Evolutionary conservation across 148 eudicot genomes (phyloP).

Genomic region (Rhododendron simsii): DNA sequence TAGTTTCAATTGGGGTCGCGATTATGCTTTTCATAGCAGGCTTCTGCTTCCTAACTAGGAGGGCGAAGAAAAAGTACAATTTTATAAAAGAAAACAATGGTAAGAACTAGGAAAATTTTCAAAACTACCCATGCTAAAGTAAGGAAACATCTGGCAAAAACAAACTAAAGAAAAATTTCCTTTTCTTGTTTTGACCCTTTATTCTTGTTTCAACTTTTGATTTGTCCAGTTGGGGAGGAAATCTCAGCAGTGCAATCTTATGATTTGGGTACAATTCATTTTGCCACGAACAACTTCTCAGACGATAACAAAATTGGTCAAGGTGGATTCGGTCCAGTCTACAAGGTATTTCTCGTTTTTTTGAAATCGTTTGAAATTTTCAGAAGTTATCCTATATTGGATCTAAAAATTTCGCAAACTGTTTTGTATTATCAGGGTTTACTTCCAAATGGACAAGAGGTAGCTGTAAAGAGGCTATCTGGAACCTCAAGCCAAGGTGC

Average conservation of each 20-base stretch:
- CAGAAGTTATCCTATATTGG: too few species aligned
- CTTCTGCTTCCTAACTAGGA: too few species aligned
- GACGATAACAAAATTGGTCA: constrained; percentile 5
- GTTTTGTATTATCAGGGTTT: too few species aligned
- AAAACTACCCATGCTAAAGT: neutral
- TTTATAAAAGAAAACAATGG: neutral
- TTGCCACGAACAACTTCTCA: neutral
- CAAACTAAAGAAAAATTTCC: too few species aligned
- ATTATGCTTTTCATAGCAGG: too few species aligned
- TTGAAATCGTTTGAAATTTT: too few species aligned
- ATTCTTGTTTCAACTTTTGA: neutral
- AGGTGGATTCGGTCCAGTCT: constrained; percentile 19
- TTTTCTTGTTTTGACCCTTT: neutral
- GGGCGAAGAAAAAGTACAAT: neutral
- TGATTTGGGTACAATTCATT: neutral
- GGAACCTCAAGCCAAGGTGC: too few species aligned
- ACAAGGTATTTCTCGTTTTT: neutral
- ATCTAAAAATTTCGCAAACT: too few species aligned
- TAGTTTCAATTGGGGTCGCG: too few species aligned
- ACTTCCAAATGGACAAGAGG: too few species aligned
- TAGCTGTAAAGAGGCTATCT: too few species aligned
- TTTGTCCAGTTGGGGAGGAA: neutral
- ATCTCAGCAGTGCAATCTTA: neutral
- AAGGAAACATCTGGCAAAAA: neutral
- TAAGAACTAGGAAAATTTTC: neutral